phyloP scores from a whole-genome alignment of 2,329 filamentous ascomycete genomes.

The Xylaria sp. region DNA sequence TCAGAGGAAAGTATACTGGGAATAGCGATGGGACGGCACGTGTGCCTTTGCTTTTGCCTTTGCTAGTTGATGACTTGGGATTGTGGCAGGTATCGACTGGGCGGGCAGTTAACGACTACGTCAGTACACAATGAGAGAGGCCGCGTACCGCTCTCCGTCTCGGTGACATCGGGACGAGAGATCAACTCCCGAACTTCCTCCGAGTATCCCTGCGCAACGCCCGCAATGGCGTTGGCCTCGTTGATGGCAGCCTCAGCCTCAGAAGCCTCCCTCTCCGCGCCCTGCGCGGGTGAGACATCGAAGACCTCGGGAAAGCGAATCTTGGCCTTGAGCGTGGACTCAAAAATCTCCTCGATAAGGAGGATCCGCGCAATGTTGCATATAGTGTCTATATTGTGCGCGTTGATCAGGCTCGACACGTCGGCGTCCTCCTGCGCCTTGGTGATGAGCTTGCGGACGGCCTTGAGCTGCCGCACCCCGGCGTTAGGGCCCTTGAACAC shows the following conservation, averaged over 20 bases:
- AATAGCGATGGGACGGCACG: slow-evolving; percentile 10
- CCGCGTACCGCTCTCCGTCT: slow-evolving; percentile 14
- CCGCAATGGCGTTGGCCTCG: slow-evolving; percentile 15
- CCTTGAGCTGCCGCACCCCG: neutral
- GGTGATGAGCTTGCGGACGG: slow-evolving; percentile 8
- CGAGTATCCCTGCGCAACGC: neutral
- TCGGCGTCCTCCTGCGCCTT: neutral
- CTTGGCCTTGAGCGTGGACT: slow-evolving; percentile 4
- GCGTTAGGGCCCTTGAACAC: slow-evolving; percentile 14
- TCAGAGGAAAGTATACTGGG: slow-evolving; percentile 10
- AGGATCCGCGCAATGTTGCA: slow-evolving; percentile 8
- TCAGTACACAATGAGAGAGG: neutral
- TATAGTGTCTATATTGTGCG: slow-evolving; percentile 4
- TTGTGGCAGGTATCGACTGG: slow-evolving; percentile 8
- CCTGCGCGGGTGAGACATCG: slow-evolving; percentile 7
- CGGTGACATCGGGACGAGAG: neutral
- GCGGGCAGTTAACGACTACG: neutral
- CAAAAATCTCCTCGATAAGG: slow-evolving; percentile 8
- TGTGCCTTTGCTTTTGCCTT: neutral
- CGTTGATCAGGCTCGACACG: slow-evolving; percentile 7
- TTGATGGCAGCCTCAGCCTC: slow-evolving; percentile 11
- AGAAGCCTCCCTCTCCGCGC: slow-evolving; percentile 10
- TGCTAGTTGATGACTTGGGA: neutral
- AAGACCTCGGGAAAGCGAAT: slow-evolving; percentile 15
- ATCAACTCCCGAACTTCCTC: neutral